phyloP scores from a whole-genome alignment of 106 monocot species.

The Dioscorea dumetorum region DNA sequence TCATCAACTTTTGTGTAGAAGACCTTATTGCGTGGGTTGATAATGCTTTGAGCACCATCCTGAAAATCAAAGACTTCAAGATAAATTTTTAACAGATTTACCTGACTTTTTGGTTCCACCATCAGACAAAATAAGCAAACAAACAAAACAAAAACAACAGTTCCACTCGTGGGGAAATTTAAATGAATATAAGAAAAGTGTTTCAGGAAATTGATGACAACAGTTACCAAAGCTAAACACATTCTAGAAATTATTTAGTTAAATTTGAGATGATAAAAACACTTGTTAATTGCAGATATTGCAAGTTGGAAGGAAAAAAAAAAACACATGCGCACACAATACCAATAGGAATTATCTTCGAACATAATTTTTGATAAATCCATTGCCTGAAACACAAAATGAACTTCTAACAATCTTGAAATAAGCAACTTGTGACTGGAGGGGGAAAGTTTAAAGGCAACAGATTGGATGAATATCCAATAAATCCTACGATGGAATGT shows the following conservation, averaged over 20 bases:
- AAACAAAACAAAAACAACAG: neutral
- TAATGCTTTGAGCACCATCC: constrained; percentile 7
- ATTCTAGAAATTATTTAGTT: too few species aligned
- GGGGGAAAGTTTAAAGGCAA: too few species aligned
- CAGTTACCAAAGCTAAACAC: neutral
- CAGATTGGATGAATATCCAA: too few species aligned
- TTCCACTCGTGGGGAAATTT: neutral
- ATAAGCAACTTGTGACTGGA: neutral
- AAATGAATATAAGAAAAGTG: neutral
- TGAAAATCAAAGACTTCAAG: constrained; percentile 1
- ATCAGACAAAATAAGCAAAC: too few species aligned
- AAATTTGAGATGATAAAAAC: neutral
- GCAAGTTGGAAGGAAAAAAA: neutral
- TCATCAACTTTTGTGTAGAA: neutral
- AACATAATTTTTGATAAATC: neutral
- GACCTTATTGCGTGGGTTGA: neutral
- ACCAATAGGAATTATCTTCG: neutral
- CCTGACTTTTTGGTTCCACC: too few species aligned
- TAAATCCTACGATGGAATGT: too few species aligned
- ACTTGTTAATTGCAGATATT: neutral
- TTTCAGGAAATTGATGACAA: neutral
- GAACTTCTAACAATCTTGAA: neutral
- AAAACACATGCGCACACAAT: neutral
- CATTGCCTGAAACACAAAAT: neutral
- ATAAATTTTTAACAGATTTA: neutral